These are phyloP conservation scores for Claviceps capensis DNA, from an alignment of 2,329 filamentous ascomycete genomes.

Conservation along the genomic window DNA sequence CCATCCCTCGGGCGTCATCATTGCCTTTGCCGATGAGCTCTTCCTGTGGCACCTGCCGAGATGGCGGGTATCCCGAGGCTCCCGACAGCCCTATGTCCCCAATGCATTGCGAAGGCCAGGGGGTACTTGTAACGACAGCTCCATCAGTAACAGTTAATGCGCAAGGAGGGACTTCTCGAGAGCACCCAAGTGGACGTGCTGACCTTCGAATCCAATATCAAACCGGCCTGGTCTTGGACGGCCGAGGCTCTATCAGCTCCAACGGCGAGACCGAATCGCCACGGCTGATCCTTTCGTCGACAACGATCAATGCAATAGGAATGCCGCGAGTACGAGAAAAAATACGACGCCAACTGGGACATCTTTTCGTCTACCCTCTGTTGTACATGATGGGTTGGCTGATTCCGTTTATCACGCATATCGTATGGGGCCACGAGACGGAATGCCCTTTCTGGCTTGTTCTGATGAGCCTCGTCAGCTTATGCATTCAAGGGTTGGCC, in stretches of 20 bases:
- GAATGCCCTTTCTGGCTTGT: slow-evolving; percentile 41
- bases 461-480: slow-evolving; percentile 39
- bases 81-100: not conserved
- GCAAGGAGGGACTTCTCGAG: not conserved
- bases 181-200: too few relatives aligned
- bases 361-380: slow-evolving; percentile 63
- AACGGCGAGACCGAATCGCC: slow-evolving; percentile 7
- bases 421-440: slow-evolving; percentile 22
- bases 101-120: not conserved
- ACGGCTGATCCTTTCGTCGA: slow-evolving; percentile 8
- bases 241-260: not conserved
- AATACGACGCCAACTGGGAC: slow-evolving; percentile 53
- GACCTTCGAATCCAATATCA: not conserved
- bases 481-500: slow-evolving; percentile 52
- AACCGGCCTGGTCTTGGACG: not conserved
- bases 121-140: not conserved
- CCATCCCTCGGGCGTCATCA: not conserved
- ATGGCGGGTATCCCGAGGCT: not conserved
- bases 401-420: slow-evolving; percentile 53
- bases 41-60: not conserved
- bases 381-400: slow-evolving; percentile 63
- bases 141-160: not conserved
- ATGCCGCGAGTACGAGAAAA: slow-evolving; percentile 32
- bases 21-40: too few relatives aligned
- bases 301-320: slow-evolving; percentile 12